Evolutionary conservation across 371 early-diverging fungal genomes (phyloP), one percentile per base, ranked within the genome.

Genomic region (Vavraia culicis): DNA sequence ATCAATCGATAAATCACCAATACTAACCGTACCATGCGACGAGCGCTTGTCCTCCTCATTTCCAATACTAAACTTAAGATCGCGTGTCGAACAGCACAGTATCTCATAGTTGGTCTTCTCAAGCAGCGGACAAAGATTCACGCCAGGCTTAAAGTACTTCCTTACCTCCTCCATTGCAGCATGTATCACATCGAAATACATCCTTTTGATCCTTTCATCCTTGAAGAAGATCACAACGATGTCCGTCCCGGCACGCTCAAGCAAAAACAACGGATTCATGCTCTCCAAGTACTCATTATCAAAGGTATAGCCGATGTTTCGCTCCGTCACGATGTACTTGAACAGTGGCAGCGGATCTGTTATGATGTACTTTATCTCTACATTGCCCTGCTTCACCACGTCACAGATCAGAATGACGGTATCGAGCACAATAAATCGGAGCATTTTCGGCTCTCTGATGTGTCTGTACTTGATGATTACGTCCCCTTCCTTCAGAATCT

Each of bases 381-480:
- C 41, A 31, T 43, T 56, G 13, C 36, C 27, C 3, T 47, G 37
- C 20, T 43, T 9, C 8, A 35, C 22, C 1, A 19, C 39, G 3
- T 60, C 39, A 36, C 61, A 56, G 22, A 60, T 49, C 11, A 64
- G 13, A 4, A 64, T 42, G 9, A 46, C 18, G n/a, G 46, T 36
- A 33, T 60, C 56, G 46, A 60, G 58, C 4, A 64, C 32, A 38
- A 44, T 52, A n/a, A 64, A 31, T 31, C 43, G 51, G 18, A 23
- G 38, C 16, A 43, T 21, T 1, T 41, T 41, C 7, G 56, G 52
- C 0, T 13, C 21, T 14, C 27, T 31, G 1, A n/a, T 21, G 1
- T 37, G 18, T 1, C 18, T 16, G 9, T 34, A 32, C 41, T 59
- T 60, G 13, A 60, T 32, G 39, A 64, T 45, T 2, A 53, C 13